Percentiles rank a stretch among this genome's conserved stretches.
Evolutionary conservation across 2,329 filamentous ascomycete genomes (phyloP).

Genomic region (Phyllosticta citrichinensis): DNA sequence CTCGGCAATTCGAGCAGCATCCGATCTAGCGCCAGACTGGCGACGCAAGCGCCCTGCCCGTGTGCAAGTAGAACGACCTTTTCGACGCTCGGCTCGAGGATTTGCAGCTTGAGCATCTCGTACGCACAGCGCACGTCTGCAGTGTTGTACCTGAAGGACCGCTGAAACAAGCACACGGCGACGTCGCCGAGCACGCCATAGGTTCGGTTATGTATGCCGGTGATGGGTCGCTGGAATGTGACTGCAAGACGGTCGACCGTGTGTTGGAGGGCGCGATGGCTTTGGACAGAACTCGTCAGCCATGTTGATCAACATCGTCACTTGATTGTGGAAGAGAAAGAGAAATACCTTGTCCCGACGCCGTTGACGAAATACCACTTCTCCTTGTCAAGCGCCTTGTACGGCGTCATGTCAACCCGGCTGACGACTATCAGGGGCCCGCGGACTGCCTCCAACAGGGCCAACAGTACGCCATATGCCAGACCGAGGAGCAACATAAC

Average conservation of each 20-base stretch:
- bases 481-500: not conserved
- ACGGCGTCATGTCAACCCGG: not conserved
- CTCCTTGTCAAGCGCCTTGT: not conserved
- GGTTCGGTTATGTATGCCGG: conserved; percentile 11
- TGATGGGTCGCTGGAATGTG: conserved; percentile 10
- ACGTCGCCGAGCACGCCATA: conserved; percentile 10
- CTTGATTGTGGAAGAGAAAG: not conserved
- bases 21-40: not conserved
- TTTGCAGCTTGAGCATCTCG: conserved; percentile 6
- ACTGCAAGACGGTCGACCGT: not conserved
- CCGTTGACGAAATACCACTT: conserved; percentile 17
- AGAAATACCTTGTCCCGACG: conserved; percentile 34
- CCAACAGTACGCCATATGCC: not conserved
- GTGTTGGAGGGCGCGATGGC: not conserved
- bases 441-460: not conserved
- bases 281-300: not conserved
- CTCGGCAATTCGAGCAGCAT: not conserved
- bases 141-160: conserved; percentile 6
- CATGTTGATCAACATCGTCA: not conserved
- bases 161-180: conserved; percentile 10
- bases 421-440: not conserved
- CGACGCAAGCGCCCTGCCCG: not conserved
- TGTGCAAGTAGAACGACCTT: conserved; percentile 7
- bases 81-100: conserved; percentile 3
- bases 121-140: conserved; percentile 3